phyloP scores from a whole-genome alignment of 83 land plant genomes.

The Picea abies region DNA sequence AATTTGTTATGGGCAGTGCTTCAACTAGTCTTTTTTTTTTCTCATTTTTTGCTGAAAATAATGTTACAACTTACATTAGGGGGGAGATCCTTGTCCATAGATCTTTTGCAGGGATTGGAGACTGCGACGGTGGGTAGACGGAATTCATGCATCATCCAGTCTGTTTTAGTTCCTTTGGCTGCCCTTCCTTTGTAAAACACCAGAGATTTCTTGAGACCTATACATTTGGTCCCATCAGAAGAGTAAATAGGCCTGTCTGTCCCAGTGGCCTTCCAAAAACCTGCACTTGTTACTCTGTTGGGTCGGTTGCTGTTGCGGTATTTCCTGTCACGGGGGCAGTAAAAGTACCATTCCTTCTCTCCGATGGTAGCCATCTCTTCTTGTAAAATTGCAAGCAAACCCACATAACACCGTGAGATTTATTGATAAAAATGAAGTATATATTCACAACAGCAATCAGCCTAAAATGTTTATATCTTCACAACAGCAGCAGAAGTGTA shows the following conservation, averaged over 20 bases:
- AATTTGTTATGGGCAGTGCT: too few relatives aligned
- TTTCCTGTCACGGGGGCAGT: constrained; percentile 65
- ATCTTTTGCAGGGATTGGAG: constrained; percentile 19
- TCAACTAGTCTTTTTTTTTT: too few relatives aligned
- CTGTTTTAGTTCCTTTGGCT: constrained; percentile 61
- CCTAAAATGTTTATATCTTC: too few relatives aligned
- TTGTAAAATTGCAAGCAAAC: neutral
- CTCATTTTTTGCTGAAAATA: too few relatives aligned
- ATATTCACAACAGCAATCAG: neutral
- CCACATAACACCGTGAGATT: neutral
- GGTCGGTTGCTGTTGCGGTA: constrained; percentile 70
- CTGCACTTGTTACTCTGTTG: constrained; percentile 61
- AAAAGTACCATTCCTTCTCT: constrained; percentile 74
- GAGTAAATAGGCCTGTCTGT: constrained; percentile 70
- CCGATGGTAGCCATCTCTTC: constrained; percentile 46
- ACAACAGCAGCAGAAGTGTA: too few relatives aligned
- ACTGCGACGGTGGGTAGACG: constrained; percentile 38
- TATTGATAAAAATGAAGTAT: neutral
- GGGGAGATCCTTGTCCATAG: constrained; percentile 34
- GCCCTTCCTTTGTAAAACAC: constrained; percentile 69
- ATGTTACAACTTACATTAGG: constrained; percentile 25
- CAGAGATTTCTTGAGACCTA: constrained; percentile 69
- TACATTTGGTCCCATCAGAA: constrained; percentile 52
- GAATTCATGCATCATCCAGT: constrained; percentile 85
- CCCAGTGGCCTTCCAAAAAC: constrained; percentile 78